Conservation (phyloP, 129 eudicot genomes). For the Lactuca saligna region DNA sequence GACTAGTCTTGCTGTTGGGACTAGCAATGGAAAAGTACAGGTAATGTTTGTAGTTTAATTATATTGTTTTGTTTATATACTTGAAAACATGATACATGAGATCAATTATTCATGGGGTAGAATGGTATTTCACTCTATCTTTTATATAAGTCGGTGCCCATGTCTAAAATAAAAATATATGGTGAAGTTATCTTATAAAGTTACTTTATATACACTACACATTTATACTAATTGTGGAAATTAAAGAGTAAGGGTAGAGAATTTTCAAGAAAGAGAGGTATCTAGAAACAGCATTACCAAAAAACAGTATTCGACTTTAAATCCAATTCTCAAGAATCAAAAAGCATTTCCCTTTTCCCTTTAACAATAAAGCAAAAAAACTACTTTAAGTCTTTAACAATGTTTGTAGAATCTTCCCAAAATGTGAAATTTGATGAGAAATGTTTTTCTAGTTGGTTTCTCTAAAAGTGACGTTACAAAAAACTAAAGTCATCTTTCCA, state of each 20-base stretch:
- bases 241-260: not conserved
- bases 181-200: no score
- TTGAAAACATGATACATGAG: slow-evolving; percentile 3
- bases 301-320: not conserved
- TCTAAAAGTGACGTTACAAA: not conserved
- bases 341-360: not conserved
- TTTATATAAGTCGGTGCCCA: not conserved
- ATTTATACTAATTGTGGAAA: not conserved
- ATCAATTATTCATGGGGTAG: not conserved
- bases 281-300: not conserved
- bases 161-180: not conserved
- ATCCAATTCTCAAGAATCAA: not conserved
- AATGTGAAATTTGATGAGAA: not conserved
- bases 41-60: slow-evolving; percentile 30
- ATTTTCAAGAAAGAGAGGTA: not conserved
- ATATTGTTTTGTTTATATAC: not conserved
- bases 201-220: no score
- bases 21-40: slow-evolving; percentile 85
- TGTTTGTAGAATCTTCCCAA: not conserved
- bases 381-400: not conserved
- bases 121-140: not conserved
- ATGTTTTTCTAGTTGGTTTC: not conserved
- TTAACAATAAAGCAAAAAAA: not conserved
- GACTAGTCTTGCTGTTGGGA: slow-evolving; percentile 90
- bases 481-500: not conserved